Base-by-base conservation (phyloP, 352 stramenopile species). In the Globisporangium yorkense region DNA sequence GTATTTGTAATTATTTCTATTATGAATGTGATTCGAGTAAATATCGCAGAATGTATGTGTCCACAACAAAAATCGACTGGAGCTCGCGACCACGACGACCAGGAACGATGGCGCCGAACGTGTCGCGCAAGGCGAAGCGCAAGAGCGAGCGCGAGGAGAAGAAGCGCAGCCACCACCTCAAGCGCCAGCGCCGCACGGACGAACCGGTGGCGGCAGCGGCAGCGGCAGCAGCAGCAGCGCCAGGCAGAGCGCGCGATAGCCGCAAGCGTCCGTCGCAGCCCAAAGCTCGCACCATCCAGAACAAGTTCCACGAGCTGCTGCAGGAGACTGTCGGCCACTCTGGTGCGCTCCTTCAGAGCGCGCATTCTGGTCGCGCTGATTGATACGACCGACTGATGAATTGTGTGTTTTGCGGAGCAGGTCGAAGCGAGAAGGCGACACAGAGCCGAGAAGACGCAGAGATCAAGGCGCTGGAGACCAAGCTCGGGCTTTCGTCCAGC, bases 281-380 rank as follows among this genome's bases (percentile, higher is more conserved):
- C 13, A 66, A 18, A 2, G 48, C 50, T 13, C 55, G 21, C 21
- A 55, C 64, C 29, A 70, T 92, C 57, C 70, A 77, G 54, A 92
- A 91, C 68, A 84, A 80, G 51, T 93, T 93, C 67, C 79, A 89
- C 50, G 77, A 91, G 67, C 78, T 93, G 61, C 61, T 91, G 27
- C 68, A 84, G 20, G 77, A 92, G 68, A 84, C 70, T 5, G 80
- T 74, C 3, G 81, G 63, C 7, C 52, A 63, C 16, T 77, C 72
- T 13, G 61, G 65, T 75, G 46, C 58, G 62, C 56, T 9, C 20
- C 44, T 48, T 16, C 51, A n/a, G 21, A 39, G 21, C 37, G 16
- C 10, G 0, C 56, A 27, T 20, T 46, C n/a, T 48, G 37, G 29
- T 3, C 24, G 33, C 10, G 9, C 9, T 54, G 45, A 0, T 46